Evolutionary conservation across 345 rosid genomes (phyloP), one percentile per base, ranked within the genome.

Genomic region (Carallia pectinifolia): DNA sequence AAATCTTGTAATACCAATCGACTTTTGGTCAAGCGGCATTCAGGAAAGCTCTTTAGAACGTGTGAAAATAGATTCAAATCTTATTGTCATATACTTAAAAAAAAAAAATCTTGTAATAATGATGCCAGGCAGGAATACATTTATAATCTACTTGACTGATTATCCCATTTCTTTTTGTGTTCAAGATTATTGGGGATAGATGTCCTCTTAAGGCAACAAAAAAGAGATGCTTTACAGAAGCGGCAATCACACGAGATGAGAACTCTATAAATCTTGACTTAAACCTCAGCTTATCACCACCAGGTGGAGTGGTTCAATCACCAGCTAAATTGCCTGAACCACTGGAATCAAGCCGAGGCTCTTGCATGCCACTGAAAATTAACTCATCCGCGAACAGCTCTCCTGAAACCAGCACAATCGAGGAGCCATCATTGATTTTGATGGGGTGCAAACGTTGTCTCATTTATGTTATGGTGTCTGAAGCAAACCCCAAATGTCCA

Each of bases 381-480:
- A 54, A 52, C 30, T 40, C 73, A 10, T 23, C 23, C 6, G 30
- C 6, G 13, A 38, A 54, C 37, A 0, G 7, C 6, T 63, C 33
- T 17, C n/a, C 3, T 4, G 33, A 6, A 7, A 63, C 44, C 15
- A 12, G 12, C 4, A 64, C 30, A n/a, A 33, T 34, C 6, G 33
- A 40, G 27, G 53, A 72, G 17, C 72, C 77, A 16, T 54, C 80
- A 0, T 27, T 75, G 64, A 54, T 83, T 61, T 17, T 68, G 68
- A 80, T 77, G 84, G 84, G 82, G 10, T 77, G 86, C 15, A 33
- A 36, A 0, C 56, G 23, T 39, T 83, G 86, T 76, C 12, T 67
- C 66, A 73, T 80, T 13, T 75, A 68, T 70, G 76, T 74, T 36
- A 80, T 83, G 84, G 84, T 77, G 50, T 54, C 80, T 5, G 72